Evolutionary conservation across 2,329 filamentous ascomycete species (phyloP).

Genomic region (Chaetomium sp.): DNA sequence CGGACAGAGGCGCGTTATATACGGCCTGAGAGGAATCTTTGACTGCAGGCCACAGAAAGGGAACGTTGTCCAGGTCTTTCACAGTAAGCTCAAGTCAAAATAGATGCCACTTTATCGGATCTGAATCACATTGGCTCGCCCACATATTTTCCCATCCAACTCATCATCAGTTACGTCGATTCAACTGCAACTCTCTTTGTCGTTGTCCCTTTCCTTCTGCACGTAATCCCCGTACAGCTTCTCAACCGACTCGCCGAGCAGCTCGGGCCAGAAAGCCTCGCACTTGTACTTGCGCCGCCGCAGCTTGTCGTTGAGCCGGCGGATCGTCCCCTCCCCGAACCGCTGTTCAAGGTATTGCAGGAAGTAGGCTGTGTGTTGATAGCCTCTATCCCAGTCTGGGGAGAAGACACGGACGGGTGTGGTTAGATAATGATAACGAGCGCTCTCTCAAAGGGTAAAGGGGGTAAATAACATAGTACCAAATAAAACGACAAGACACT

Average conservation of each 20-base stretch:
- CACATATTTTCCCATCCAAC: neutral
- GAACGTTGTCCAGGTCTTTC: neutral
- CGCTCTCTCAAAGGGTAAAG: neutral
- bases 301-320: slow-evolving; percentile 68
- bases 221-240: slow-evolving; percentile 75
- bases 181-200: slow-evolving; percentile 4
- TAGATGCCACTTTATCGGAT: neutral
- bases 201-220: slow-evolving; percentile 12
- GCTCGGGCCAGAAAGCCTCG: slow-evolving; percentile 65
- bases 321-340: slow-evolving; percentile 61
- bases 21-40: too few species aligned
- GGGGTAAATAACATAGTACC: neutral
- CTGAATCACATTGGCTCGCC: neutral
- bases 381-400: slow-evolving; percentile 79
- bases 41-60: neutral
- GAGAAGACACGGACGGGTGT: neutral
- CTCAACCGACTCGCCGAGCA: slow-evolving; percentile 67
- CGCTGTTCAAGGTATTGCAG: slow-evolving; percentile 77
- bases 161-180: neutral
- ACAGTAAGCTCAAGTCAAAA: neutral
- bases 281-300: slow-evolving; percentile 65
- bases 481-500: neutral
- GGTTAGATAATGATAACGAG: neutral
- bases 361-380: slow-evolving; percentile 90
- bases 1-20: neutral